Evolutionary conservation across 1,284 basidiomycete genomes (phyloP), one percentile per base, ranked within the genome.

Genomic region (Mycosarcoma maydis): DNA sequence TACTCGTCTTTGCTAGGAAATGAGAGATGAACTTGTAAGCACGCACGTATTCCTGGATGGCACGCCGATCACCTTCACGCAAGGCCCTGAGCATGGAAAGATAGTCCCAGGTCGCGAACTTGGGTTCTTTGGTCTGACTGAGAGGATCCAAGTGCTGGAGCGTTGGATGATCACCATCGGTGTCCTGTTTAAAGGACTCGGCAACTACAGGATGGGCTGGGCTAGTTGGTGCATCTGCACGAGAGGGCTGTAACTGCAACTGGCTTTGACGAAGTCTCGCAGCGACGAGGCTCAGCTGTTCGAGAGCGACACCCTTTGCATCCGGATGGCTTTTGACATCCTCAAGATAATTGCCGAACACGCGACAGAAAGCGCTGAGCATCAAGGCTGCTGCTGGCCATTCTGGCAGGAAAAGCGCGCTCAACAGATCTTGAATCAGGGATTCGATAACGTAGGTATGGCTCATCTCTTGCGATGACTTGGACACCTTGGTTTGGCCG

Each of bases 371-470:
- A 20, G 71, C 60, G 38, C 73, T 69, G 17, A 81, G 55, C 39
- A 96, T 85, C 19, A 96, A 82, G 34, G 89, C 87, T 1, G 95
- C 92, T 7, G 91, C 94, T 0, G 96, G 95, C 94, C 94, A 98
- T 80, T 98, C 95, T 0, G 95, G 94, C 86, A 91, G 90, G 78
- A 91, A 94, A 4, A 97, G 84, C 4, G 95, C 92, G 14, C 87
- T 86, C n/a, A 98, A 85, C 16, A 97, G 84, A 77, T 98, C 95
- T 5, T 88, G 87, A 29, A 98, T 88, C 13, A 98, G 85, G 65
- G 90, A 90, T 76, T 97, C 94, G 59, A 98, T 90, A 36, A 97
- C 92, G 0, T 88, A 85, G 52, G 92, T 88, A 81, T 95, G 96
- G 42, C 64, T 73, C 60, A 73, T 51, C 22, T 80, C 78, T 14